Percentiles rank a stretch among this genome's conserved stretches.
Evolutionary conservation across 768 basidiomycete genomes (phyloP).

Genomic region (Solioccasus polychromus): DNA sequence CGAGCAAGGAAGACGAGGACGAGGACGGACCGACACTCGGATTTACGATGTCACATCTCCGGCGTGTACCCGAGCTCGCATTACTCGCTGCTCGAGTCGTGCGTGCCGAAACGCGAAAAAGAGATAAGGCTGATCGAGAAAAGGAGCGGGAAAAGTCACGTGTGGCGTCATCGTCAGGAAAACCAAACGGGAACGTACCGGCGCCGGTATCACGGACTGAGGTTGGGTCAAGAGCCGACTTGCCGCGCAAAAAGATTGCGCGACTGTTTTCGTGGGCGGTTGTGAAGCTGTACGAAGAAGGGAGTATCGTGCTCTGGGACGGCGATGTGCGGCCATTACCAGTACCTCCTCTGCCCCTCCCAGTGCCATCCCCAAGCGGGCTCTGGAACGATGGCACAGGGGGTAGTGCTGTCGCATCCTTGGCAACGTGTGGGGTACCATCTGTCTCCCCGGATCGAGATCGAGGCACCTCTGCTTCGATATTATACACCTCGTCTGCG

Average conservation of each 20-base stretch:
- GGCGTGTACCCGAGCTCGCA: slow-evolving; percentile 71
- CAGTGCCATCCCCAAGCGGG: slow-evolving; percentile 10
- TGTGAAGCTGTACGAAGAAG: slow-evolving; percentile 62
- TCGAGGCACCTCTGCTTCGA: slow-evolving; percentile 23
- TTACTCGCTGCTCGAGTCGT: slow-evolving; percentile 65
- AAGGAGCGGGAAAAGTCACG: slow-evolving; percentile 22
- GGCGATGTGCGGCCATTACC: slow-evolving; percentile 48
- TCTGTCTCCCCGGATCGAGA: background rate
- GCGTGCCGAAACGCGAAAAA: slow-evolving; percentile 54
- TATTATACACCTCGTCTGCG: slow-evolving; percentile 18
- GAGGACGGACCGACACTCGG: slow-evolving; percentile 32
- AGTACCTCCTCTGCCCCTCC: slow-evolving; percentile 4
- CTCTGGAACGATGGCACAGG: slow-evolving; percentile 47
- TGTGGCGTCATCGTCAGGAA: background rate
- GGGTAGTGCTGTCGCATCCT: slow-evolving; percentile 21
- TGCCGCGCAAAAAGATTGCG: slow-evolving; percentile 50
- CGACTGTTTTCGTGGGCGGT: slow-evolving; percentile 67
- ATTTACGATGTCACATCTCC: slow-evolving; percentile 71
- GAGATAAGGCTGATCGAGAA: slow-evolving; percentile 46
- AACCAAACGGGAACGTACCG: background rate
- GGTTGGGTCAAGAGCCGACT: slow-evolving; percentile 8
- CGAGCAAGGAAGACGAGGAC: background rate
- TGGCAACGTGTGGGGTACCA: slow-evolving; percentile 28
- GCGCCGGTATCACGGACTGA: background rate
- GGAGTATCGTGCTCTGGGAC: slow-evolving; percentile 73